Base-by-base conservation (phyloP, 305 asterid genomes). In the Fraxinus sp. region DNA sequence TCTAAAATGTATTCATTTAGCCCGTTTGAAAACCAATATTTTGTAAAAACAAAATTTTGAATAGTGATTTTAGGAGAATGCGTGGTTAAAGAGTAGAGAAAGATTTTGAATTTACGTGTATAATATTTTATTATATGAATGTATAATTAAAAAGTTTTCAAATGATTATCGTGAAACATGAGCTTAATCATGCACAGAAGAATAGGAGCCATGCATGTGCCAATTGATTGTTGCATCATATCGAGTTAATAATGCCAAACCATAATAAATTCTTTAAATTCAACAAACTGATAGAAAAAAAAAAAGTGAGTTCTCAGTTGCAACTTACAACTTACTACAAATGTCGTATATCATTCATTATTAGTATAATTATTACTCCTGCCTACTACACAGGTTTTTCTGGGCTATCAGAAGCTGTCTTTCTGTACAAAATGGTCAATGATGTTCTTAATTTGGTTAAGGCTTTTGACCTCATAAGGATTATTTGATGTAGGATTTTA, bases 151-250 rank as follows among this genome's bases (percentile, higher is more conserved):
- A 37, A 0, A 37, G 11, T 37, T 37, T 37, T 36, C 9, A 36
- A 36, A 36, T 7, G 7, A 36, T 37, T 3, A 39, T 39, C 0
- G 46, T 8, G 2, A 39, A 39, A 39, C 0, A 39, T 39, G 46
- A 39, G 11, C 46, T 39, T 39, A 39, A 39, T 39, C 46, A 39
- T 2, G 62, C 62, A 52, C 62, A 5, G 62, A 52, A 52, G 71
- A 59, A 20, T 7, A 2, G 71, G 26, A 59, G 71, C 26, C 13
- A 59, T 59, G 71, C 71, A 20, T 59, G 71, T 59, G 37, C 81
- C 55, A 87, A 87, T 87, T 84, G 89, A 88, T 88, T 90, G 88
- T 80, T 81, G 81, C 84, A 87, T 88, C 89, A 89, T 87, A 82
- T 88, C 87, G 37, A 78, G 82, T 86, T 83, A 87, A 85, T 84